These are phyloP conservation scores for Arctium lappa DNA, from an alignment of 129 eudicot genomes.

Conservation along the genomic window DNA sequence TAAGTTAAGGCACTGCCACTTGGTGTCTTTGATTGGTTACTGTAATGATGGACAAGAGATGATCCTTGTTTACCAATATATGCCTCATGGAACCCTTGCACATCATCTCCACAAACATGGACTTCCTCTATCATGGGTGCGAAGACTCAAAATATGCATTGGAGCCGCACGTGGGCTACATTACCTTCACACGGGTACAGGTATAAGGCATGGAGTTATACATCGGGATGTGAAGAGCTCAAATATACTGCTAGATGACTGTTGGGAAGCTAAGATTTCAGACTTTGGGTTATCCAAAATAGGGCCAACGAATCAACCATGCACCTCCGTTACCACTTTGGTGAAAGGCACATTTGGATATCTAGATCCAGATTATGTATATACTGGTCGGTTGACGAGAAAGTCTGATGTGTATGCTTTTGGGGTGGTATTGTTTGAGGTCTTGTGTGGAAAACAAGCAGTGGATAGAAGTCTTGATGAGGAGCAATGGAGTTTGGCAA, in stretches of 20 bases:
- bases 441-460: constrained; percentile 38
- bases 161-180: constrained; percentile 14
- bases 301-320: constrained; percentile 6
- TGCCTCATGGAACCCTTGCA: neutral
- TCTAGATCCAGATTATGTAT: constrained; percentile 25
- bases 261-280: constrained; percentile 7
- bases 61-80: constrained; percentile 10
- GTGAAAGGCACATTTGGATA: constrained; percentile 18
- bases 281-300: constrained; percentile 12
- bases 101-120: constrained; percentile 3
- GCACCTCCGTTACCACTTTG: neutral
- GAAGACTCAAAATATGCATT: constrained; percentile 12
- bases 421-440: constrained; percentile 26
- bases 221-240: constrained; percentile 20
- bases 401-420: constrained; percentile 32
- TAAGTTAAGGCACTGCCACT: constrained; percentile 7
- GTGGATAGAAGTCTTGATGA: constrained; percentile 27
- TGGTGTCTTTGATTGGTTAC: constrained; percentile 4
- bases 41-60: neutral
- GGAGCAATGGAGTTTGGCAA: constrained; percentile 22
- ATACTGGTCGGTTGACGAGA: constrained; percentile 17
- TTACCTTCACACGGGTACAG: constrained; percentile 13
- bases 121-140: neutral
- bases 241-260: constrained; percentile 3
- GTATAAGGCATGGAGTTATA: neutral